These are phyloP conservation scores for Naganishia onofrii DNA, from an alignment of 768 basidiomycete species.

Conservation along the genomic window DNA sequence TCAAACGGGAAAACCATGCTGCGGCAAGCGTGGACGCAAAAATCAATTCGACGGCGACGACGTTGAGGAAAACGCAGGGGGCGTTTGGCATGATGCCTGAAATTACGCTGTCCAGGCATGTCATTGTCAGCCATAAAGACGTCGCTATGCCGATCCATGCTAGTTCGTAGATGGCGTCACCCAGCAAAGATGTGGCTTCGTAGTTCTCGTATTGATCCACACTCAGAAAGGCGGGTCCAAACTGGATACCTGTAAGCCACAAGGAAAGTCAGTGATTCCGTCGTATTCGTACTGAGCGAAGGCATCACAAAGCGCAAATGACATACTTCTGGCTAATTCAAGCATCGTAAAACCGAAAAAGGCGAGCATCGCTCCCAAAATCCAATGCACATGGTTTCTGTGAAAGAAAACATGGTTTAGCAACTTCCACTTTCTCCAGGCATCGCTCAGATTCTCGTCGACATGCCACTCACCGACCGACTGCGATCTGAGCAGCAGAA, in stretches of 20 bases:
- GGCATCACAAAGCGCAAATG: background rate
- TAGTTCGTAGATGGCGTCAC: background rate
- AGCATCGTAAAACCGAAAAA: background rate
- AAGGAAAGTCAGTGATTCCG: background rate
- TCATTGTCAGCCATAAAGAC: background rate
- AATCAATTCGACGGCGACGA: background rate
- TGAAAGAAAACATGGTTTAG: background rate
- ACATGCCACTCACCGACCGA: background rate
- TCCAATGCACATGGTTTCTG: slow-evolving; percentile 1
- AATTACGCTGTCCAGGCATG: background rate
- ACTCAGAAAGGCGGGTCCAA: background rate
- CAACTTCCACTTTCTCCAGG: background rate
- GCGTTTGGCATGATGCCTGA: background rate
- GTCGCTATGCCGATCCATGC: background rate
- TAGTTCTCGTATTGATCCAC: background rate
- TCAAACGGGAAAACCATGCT: background rate
- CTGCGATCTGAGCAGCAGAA: background rate
- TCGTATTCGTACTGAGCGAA: background rate
- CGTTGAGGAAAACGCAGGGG: background rate
- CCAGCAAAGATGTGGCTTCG: background rate
- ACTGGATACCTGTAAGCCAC: background rate
- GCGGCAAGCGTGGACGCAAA: background rate
- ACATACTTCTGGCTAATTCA: background rate
- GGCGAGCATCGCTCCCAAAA: background rate
- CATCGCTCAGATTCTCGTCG: background rate